phyloP scores from a whole-genome alignment of 768 basidiomycete genomes.

The Pisolithus marmoratus region DNA sequence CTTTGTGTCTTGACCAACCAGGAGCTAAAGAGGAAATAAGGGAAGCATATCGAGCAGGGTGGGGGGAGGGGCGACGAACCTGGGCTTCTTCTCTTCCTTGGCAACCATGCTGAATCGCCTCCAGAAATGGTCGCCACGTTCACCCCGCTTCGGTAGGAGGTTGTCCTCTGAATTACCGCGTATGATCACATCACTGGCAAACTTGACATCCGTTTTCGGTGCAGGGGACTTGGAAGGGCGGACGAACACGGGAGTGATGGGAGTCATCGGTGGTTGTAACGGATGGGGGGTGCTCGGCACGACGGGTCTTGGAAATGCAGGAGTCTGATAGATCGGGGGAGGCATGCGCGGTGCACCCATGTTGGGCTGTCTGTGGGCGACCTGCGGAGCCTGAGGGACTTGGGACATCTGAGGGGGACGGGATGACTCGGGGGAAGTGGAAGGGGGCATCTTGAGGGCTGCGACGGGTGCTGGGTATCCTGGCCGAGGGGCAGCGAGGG shows the following conservation, averaged over 20 bases:
- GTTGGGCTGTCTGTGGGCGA: slow-evolving; percentile 15
- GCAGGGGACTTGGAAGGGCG: slow-evolving; percentile 43
- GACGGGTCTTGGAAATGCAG: slow-evolving; percentile 21
- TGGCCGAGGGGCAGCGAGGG: slow-evolving; percentile 65
- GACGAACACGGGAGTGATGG: slow-evolving; percentile 73
- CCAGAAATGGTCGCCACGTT: slow-evolving; percentile 83
- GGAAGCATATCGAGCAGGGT: background rate
- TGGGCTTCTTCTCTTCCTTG: slow-evolving; percentile 58
- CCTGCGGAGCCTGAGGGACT: slow-evolving; percentile 22
- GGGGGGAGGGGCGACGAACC: slow-evolving; percentile 19
- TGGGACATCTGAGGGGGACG: slow-evolving; percentile 26
- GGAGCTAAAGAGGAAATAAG: slow-evolving; percentile 31
- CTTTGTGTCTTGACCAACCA: slow-evolving; percentile 66
- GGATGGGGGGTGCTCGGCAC: slow-evolving; percentile 63
- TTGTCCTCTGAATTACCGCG: slow-evolving; percentile 66
- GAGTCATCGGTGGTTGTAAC: slow-evolving; percentile 69
- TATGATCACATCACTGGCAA: slow-evolving; percentile 50
- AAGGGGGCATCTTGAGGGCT: slow-evolving; percentile 50
- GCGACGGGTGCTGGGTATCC: slow-evolving; percentile 70
- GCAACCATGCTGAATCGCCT: slow-evolving; percentile 80
- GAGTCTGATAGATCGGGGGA: slow-evolving; percentile 28
- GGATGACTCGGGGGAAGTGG: slow-evolving; percentile 27
- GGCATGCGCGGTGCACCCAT: slow-evolving; percentile 21
- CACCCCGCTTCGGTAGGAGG: slow-evolving; percentile 59
- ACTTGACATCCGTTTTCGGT: slow-evolving; percentile 40